These are phyloP conservation scores for Murraya paniculata DNA, from an alignment of 345 rosid genomes.

Conservation along the genomic window DNA sequence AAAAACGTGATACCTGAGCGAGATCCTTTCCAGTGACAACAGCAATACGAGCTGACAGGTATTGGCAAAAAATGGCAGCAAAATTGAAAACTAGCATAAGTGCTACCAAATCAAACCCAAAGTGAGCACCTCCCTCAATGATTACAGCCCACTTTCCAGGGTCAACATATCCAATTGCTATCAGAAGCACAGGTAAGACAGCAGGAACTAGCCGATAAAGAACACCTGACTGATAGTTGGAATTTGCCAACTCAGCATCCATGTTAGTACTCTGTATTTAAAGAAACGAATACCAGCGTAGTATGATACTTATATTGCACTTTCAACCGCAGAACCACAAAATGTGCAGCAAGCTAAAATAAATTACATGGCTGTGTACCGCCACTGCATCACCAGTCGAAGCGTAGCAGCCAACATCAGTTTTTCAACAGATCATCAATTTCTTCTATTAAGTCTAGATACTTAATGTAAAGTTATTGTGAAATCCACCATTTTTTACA, in stretches of 20 bases:
- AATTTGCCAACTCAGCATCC: conserved; percentile 56
- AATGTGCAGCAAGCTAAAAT: conserved; percentile 18
- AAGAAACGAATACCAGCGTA: conserved; percentile 7
- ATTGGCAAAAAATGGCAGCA: conserved; percentile 87
- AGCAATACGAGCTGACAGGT: conserved; percentile 70
- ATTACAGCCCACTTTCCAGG: conserved; percentile 94
- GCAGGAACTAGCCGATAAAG: conserved; percentile 60
- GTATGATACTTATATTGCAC: conserved; percentile 14
- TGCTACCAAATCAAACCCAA: conserved; percentile 68
- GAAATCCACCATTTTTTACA: conserved; percentile 12
- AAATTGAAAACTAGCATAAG: conserved; percentile 68
- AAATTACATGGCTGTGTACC: conserved; percentile 29
- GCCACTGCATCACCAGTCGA: conserved; percentile 14
- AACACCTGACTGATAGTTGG: conserved; percentile 36
- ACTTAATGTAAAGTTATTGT: conserved; percentile 4
- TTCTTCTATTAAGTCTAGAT: conserved; percentile 11
- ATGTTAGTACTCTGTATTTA: conserved; percentile 37
- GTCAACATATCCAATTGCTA: conserved; percentile 84
- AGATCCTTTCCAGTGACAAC: conserved; percentile 82
- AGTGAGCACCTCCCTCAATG: conserved; percentile 92
- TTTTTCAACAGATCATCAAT: conserved; percentile 12
- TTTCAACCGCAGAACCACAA: conserved; percentile 25
- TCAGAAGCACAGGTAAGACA: conserved; percentile 64
- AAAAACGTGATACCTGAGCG: conserved; percentile 60
- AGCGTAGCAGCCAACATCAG: conserved; percentile 14